These are phyloP conservation scores for Purpureocillium lavendulum DNA, from an alignment of 2,329 filamentous ascomycete species.

Conservation along the genomic window DNA sequence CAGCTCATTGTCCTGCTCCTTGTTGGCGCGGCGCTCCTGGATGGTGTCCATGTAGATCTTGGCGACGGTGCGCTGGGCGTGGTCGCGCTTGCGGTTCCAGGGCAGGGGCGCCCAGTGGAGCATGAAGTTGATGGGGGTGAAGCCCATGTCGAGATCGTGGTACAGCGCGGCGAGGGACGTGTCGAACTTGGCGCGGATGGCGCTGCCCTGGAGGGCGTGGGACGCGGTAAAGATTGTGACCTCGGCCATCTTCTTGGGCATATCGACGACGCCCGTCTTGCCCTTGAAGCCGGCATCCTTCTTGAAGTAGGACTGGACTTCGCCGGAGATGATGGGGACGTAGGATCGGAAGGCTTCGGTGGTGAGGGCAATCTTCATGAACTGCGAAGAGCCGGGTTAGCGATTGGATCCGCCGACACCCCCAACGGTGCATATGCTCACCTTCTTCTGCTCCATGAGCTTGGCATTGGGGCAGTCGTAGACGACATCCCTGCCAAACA, in stretches of 20 bases:
- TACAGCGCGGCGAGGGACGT: conserved; percentile 73
- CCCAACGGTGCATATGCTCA: conserved; percentile 28
- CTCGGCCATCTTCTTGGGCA: conserved; percentile 70
- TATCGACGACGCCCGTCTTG: conserved; percentile 59
- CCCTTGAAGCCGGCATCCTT: conserved; percentile 58
- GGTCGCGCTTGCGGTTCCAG: conserved; percentile 77
- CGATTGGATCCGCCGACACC: neutral
- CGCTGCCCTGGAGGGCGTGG: conserved; percentile 74
- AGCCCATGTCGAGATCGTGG: conserved; percentile 85
- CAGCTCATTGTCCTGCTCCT: conserved; percentile 40
- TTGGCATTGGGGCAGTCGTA: conserved; percentile 89
- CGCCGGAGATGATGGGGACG: conserved; percentile 68
- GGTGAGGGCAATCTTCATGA: conserved; percentile 75
- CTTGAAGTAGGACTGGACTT: conserved; percentile 68
- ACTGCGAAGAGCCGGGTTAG: conserved; percentile 32
- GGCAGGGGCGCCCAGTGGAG: conserved; percentile 81
- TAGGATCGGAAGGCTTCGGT: conserved; percentile 67
- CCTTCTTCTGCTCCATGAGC: conserved; percentile 95
- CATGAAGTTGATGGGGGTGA: conserved; percentile 84
- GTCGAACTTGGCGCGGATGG: conserved; percentile 74
- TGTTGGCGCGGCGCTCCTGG: conserved; percentile 52
- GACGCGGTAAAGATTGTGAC: conserved; percentile 88
- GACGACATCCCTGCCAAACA: conserved; percentile 78
- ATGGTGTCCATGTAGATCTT: conserved; percentile 80
- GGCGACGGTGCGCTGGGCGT: conserved; percentile 72